Evolutionary conservation across 108 stramenopile species (phyloP).

Genomic region (Skeletonema menzelii): DNA sequence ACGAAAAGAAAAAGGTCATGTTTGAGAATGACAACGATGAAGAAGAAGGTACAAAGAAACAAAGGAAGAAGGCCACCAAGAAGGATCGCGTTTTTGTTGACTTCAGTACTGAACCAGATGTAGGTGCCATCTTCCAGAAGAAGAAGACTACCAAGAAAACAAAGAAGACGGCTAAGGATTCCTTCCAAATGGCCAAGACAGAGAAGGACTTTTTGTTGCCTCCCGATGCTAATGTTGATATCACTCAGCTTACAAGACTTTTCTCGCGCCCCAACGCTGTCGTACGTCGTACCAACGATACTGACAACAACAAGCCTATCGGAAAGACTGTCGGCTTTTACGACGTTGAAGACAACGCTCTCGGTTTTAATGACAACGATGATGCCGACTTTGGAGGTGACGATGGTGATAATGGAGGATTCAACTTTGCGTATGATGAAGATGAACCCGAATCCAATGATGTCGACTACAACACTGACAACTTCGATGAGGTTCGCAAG

Average conservation of each 20-base stretch:
- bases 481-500: slow-evolving; percentile 72
- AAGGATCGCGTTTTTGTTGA: slow-evolving; percentile 50
- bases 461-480: slow-evolving; percentile 49
- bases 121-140: slow-evolving; percentile 27
- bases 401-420: slow-evolving; percentile 32
- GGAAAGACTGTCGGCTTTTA: slow-evolving; percentile 64
- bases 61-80: slow-evolving; percentile 47
- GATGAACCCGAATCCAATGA: slow-evolving; percentile 32
- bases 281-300: slow-evolving; percentile 21
- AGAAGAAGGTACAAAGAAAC: slow-evolving; percentile 38
- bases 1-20: slow-evolving; percentile 31
- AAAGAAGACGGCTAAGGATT: slow-evolving; percentile 46
- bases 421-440: slow-evolving; percentile 54
- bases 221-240: slow-evolving; percentile 63
- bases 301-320: not conserved
- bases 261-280: slow-evolving; percentile 78
- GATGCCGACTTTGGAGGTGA: slow-evolving; percentile 39
- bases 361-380: slow-evolving; percentile 50
- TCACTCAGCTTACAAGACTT: slow-evolving; percentile 61
- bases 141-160: slow-evolving; percentile 47
- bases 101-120: slow-evolving; percentile 25
- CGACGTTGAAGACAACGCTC: slow-evolving; percentile 35
- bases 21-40: slow-evolving; percentile 22
- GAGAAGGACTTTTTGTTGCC: slow-evolving; percentile 76
- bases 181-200: slow-evolving; percentile 61